Evolutionary conservation across 2,329 filamentous ascomycete species (phyloP).

Genomic region (Coniochaeta pulveracea): DNA sequence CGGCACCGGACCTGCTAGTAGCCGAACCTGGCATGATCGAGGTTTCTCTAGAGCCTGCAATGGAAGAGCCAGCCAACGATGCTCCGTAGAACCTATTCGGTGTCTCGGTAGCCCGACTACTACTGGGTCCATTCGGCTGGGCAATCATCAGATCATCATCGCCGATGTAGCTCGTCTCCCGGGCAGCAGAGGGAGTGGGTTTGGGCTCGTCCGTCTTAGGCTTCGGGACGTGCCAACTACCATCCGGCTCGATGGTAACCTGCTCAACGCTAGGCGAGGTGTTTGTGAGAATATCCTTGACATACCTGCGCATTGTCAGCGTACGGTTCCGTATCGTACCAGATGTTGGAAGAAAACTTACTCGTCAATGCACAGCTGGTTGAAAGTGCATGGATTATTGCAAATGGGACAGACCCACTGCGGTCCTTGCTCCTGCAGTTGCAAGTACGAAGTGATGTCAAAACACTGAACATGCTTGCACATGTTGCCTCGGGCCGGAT

Average conservation of each 20-base stretch:
- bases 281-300: constrained; percentile 70
- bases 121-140: constrained; percentile 24
- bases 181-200: background rate
- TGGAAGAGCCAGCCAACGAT: constrained; percentile 14
- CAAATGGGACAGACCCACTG: constrained; percentile 97
- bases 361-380: constrained; percentile 78
- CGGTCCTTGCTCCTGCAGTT: constrained; percentile 89
- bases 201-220: constrained; percentile 9
- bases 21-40: constrained; percentile 23
- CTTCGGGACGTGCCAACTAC: constrained; percentile 50
- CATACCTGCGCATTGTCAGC: constrained; percentile 46
- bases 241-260: constrained; percentile 81
- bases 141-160: constrained; percentile 41
- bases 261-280: constrained; percentile 66
- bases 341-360: constrained; percentile 28
- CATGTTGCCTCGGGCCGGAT: constrained; percentile 66
- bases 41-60: constrained; percentile 21
- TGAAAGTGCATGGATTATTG: constrained; percentile 71
- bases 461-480: constrained; percentile 94
- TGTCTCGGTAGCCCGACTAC: constrained; percentile 25
- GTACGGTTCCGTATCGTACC: background rate
- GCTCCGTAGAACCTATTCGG: too few relatives aligned
- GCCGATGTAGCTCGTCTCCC: constrained; percentile 19
- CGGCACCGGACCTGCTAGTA: too few relatives aligned
- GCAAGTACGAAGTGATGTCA: constrained; percentile 82